phyloP scores from a whole-genome alignment of 1,139 yeast species.

The Pneumocystis oryctolagi region DNA sequence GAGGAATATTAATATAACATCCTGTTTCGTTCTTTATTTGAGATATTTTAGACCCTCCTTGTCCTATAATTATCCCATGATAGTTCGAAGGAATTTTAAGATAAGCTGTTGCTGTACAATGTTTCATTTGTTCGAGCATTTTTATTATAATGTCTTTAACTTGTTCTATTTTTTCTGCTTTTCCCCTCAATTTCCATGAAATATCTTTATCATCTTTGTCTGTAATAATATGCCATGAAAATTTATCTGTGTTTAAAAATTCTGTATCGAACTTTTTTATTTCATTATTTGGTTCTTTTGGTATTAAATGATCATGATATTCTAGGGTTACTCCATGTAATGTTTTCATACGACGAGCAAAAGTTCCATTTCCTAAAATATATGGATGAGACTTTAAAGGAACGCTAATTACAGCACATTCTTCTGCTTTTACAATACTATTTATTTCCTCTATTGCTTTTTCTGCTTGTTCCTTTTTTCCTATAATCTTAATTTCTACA shows the following conservation, averaged over 20 bases:
- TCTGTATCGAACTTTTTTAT: constrained; percentile 11
- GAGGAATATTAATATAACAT: constrained; percentile 51
- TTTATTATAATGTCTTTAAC: constrained; percentile 23
- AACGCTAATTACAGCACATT: neutral
- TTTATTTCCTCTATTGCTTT: constrained; percentile 16
- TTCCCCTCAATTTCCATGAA: constrained; percentile 16
- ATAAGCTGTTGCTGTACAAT: constrained; percentile 32
- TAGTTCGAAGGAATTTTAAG: constrained; percentile 34
- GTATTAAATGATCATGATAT: constrained; percentile 33
- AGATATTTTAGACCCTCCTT: constrained; percentile 56
- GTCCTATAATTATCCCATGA: constrained; percentile 56
- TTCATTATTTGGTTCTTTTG: constrained; percentile 8
- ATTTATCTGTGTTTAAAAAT: neutral
- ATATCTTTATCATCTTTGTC: constrained; percentile 27
- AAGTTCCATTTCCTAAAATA: constrained; percentile 32
- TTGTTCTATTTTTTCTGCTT: constrained; percentile 23
- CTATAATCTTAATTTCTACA: constrained; percentile 31
- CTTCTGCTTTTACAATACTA: neutral
- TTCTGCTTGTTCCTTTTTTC: constrained; percentile 23
- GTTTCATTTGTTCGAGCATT: constrained; percentile 12
- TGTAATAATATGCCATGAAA: constrained; percentile 21
- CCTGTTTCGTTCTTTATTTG: constrained; percentile 45
- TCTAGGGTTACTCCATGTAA: constrained; percentile 47
- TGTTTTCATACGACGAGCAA: constrained; percentile 41
- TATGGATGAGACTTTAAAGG: neutral